Base-by-base conservation (phyloP, 495 filamentous ascomycete genomes). In the Penicillium tannophilum region DNA sequence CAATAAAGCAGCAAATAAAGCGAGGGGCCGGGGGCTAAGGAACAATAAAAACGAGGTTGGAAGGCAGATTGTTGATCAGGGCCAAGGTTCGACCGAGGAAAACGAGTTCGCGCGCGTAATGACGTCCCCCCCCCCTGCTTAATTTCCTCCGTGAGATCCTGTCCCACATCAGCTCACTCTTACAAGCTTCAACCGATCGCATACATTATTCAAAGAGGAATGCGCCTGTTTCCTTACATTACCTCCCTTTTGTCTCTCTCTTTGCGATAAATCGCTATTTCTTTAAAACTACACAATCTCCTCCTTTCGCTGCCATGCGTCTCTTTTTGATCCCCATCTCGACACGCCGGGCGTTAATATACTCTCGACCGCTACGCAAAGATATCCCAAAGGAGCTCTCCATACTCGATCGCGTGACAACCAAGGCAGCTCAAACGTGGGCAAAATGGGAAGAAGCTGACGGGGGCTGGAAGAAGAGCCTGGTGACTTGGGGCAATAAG, bases 321-420 rank as follows among this genome's bases (percentile, higher is more conserved):
- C 84, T 99, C 70, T 96, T 92, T 78, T 87, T 99, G 55, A 84
- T 99, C 58, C 94, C 94, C 48, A 91, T 99, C 67, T 96, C 93
- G 51, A 96, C 91, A 10, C 81, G 88, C 67, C 87, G 91, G 63
- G 89, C 90, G n/a, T 83, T 99, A 49, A 87, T 99, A 55, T 99
- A 97, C 81, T 92, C 91, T 75, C 89, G 95, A 68, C 86, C 87
- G 46, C 74, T 93, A 20, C 73, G 79, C 59, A 72, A 72, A 60
- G 72, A 81, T 54, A 30, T 73, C 4, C 56, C 77, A 7, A 72
- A 72, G 31, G 80, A 87, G 54, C 72, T 80, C 19, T 82, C 85
- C 0, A 66, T 79, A 56, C 59, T 85, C 19, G 91, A 96, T 61
- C 82, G 81, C 60, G 70, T 85, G 54, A 90, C 88, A 42, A 68